Evolutionary conservation across 768 basidiomycete species (phyloP), one percentile per base, ranked within the genome.

Genomic region (Panellus pusillus): DNA sequence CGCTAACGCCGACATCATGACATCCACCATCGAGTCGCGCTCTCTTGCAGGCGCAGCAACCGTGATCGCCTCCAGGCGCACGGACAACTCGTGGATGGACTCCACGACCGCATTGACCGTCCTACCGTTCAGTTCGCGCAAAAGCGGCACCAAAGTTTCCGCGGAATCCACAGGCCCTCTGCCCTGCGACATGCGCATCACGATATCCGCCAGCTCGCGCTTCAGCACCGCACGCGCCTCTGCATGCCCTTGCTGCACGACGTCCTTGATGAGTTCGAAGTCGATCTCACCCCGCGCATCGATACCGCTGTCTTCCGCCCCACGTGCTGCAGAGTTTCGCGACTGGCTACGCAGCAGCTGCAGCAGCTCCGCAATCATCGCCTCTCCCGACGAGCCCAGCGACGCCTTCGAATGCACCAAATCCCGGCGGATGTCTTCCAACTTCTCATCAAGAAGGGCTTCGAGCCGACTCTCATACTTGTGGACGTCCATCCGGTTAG

Each of bases 221-320:
- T 81, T 82, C 50, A 93, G 65, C 13, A 78, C 62, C 2, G 75
- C 70, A 1, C 84, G 69, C n/a, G 83, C 68, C 53, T 88, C 82
- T 36, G 79, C 74, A 32, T 89, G 84, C 12, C 83, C 81, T 60
- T 87, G 79, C 57, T 89, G 81, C 18, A 93, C 73, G 35, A 84
- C 73, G 54, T 83, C 82, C 63, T 79, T 86, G 64, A 93, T 78
- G 56, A 89, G 72, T 63, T 90, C 86, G 65, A 90, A 83, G 69
- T 92, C 90, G 20, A 91, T 70, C 58, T 92, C 89, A 17, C 86
- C 88, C 28, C 82, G 81, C 19, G 86, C 88, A 61, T 90, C 87
- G 71, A 81, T 73, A 61, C 81, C 83, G 55, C 78, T 80, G 50
- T 86, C 83, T 18, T 88, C 85, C 44, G 78, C 58, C 17, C 78